These are phyloP conservation scores for Paramecium tetraurelia DNA, from an alignment of 73 alveolate species.

Conservation along the genomic window DNA sequence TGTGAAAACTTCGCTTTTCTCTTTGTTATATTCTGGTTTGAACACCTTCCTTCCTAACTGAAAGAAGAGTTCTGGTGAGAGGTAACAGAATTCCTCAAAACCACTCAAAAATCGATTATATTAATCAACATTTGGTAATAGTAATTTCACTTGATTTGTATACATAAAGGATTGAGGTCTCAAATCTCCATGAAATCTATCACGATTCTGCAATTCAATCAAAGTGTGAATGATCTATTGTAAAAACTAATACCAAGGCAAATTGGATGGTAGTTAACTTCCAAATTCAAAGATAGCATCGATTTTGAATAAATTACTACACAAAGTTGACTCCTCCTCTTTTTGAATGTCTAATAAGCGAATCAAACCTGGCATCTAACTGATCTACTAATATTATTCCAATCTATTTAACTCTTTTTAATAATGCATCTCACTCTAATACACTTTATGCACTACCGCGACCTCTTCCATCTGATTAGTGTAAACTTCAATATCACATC, in stretches of 20 bases:
- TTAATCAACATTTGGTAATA: background rate
- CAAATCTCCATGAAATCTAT: conserved; percentile 40
- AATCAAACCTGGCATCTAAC: conserved; percentile 16
- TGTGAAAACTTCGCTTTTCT: conserved; percentile 26
- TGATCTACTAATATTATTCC: background rate
- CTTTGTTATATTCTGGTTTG: conserved; percentile 26
- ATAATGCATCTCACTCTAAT: conserved; percentile 30
- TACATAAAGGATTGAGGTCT: conserved; percentile 35
- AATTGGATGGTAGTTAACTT: background rate
- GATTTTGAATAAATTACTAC: conserved; percentile 33
- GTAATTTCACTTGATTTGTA: conserved; percentile 1
- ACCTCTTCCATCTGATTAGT: background rate
- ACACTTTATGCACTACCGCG: background rate
- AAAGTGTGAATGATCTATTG: background rate
- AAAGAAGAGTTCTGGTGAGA: background rate
- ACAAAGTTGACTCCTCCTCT: conserved; percentile 18
- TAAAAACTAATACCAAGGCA: background rate
- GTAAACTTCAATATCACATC: conserved; percentile 9
- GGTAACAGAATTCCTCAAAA: conserved; percentile 30
- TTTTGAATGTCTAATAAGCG: background rate
- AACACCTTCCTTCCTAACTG: background rate
- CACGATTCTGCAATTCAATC: conserved; percentile 2
- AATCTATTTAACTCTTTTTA: conserved; percentile 11
- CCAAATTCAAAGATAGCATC: conserved; percentile 40
- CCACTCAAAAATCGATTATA: conserved; percentile 9